A percentile compares a stretch with the other conserved stretches of the same genome.
Evolutionary conservation across 106 monocot species (phyloP).

Genomic region (Vanilla planifolia): DNA sequence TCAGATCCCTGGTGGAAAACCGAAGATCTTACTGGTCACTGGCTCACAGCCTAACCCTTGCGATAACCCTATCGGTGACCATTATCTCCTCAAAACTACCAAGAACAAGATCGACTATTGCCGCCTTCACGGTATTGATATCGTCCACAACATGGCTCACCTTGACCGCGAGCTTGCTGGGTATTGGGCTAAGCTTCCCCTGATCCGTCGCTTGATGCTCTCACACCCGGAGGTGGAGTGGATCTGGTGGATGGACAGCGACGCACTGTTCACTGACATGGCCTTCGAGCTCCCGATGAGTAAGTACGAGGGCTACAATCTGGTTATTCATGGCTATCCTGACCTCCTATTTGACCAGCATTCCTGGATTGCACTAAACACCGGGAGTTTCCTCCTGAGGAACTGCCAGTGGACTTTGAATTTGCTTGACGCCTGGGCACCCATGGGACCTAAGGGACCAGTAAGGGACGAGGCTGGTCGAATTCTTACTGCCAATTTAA

Average conservation of each 20-base stretch:
- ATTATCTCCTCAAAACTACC: slow-evolving; percentile 63
- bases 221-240: slow-evolving; percentile 82
- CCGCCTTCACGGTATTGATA: slow-evolving; percentile 72
- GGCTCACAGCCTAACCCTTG: slow-evolving; percentile 73
- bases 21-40: slow-evolving; percentile 61
- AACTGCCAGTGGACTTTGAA: slow-evolving; percentile 82
- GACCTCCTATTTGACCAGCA: slow-evolving; percentile 66
- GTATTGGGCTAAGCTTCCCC: slow-evolving; percentile 76
- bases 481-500: slow-evolving; percentile 45
- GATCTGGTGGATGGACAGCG: slow-evolving; percentile 93
- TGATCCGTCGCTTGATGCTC: slow-evolving; percentile 51
- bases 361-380: slow-evolving; percentile 69
- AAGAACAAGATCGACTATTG: slow-evolving; percentile 93
- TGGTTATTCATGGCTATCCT: slow-evolving; percentile 71
- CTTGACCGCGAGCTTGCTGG: slow-evolving; percentile 60
- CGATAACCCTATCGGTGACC: slow-evolving; percentile 72
- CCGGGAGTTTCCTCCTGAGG: slow-evolving; percentile 63
- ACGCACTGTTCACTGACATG: slow-evolving; percentile 84
- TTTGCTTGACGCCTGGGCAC: slow-evolving; percentile 73
- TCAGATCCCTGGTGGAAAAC: slow-evolving; percentile 17
- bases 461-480: slow-evolving; percentile 59
- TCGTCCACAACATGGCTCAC: slow-evolving; percentile 76
- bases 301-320: slow-evolving; percentile 37
- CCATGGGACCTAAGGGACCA: slow-evolving; percentile 67
- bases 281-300: slow-evolving; percentile 54